A percentile compares a stretch with the other conserved stretches of the same genome.
Conservation (phyloP, 768 basidiomycete genomes). For the Mycena alexandri region DNA sequence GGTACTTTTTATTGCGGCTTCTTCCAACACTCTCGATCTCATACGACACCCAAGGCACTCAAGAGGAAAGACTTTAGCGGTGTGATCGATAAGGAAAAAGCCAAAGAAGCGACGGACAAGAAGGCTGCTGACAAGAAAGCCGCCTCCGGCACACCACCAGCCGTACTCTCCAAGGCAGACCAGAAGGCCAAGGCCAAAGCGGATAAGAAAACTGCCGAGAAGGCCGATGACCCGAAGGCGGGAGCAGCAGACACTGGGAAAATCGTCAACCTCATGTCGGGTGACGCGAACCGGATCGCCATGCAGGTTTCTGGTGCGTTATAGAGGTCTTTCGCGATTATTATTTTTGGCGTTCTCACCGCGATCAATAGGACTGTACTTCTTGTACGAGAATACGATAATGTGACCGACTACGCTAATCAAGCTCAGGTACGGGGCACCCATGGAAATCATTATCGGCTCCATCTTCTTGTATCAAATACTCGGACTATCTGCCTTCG, state of each 20-base stretch:
- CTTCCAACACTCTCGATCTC: no score
- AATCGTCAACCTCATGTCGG: constrained; percentile 91
- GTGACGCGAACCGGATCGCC: constrained; percentile 69
- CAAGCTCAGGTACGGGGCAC: no score
- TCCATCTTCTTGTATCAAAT: constrained; percentile 46
- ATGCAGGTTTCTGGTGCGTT: constrained; percentile 52
- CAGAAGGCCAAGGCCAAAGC: constrained; percentile 45
- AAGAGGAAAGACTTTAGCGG: constrained; percentile 89
- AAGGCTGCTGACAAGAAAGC: constrained; percentile 19
- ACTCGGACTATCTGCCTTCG: constrained; percentile 78
- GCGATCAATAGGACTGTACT: constrained; percentile 5
- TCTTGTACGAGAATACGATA: no score
- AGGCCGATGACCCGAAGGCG: constrained; percentile 70
- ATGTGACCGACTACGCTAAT: no score
- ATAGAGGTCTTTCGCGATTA: not conserved
- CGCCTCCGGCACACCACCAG: constrained; percentile 1
- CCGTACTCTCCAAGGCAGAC: constrained; percentile 26
- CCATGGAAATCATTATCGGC: constrained; percentile 36
- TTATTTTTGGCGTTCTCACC: not conserved
- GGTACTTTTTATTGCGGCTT: no score
- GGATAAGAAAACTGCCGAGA: constrained; percentile 55
- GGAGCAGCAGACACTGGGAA: constrained; percentile 87
- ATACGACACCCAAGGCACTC: constrained; percentile 56
- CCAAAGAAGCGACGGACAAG: constrained; percentile 33
- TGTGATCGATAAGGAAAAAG: constrained; percentile 58